Base-by-base conservation (phyloP, 1,139 yeast genomes). In the Suhomyces yuchorum region DNA sequence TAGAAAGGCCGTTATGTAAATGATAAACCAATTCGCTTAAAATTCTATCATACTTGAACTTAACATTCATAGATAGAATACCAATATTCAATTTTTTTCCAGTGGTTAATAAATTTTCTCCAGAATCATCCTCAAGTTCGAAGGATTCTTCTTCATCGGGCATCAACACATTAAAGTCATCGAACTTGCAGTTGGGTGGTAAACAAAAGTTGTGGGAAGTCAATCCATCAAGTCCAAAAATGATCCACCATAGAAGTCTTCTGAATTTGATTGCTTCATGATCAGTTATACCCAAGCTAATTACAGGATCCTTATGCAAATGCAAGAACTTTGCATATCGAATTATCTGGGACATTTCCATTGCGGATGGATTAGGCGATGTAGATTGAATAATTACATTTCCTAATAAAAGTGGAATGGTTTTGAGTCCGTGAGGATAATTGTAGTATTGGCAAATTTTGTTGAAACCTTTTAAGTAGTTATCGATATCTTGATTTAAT, bases 161-260 rank as follows among this genome's bases (percentile, higher is more conserved):
- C 60, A 81, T 62, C 18, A 75, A 63, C 0, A 84, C 84, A 55
- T 82, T 84, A 60, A 80, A 81, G 55, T 81, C 85, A 40, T 75
- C 79, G 46, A 71, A 65, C 52, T 71, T 71, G 50, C 84, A 79
- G 28, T 80, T 73, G 1, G 88, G 87, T 0, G 84, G 78, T 33
- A 81, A 63, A 58, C 83, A 78, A 46, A 80, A 77, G 53, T 81
- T 81, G 52, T 81, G 78, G 23, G 85, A 77, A 3, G 84, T 78
- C 48, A 81, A 67, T 3, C 82, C 77, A 59, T 83, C 88, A 47
- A 83, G 65, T 15, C 81, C 81, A 55, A 81, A 81, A 5, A 82
- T 80, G 33, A 81, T 82, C 86, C 87, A 83, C 87, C 87, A 83
- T 15, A 83, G 60, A 46, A 81, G 59, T 56, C 87, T 68, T 59